Conservation (phyloP, 2,329 filamentous ascomycete species). For the Fusarium secorum region DNA sequence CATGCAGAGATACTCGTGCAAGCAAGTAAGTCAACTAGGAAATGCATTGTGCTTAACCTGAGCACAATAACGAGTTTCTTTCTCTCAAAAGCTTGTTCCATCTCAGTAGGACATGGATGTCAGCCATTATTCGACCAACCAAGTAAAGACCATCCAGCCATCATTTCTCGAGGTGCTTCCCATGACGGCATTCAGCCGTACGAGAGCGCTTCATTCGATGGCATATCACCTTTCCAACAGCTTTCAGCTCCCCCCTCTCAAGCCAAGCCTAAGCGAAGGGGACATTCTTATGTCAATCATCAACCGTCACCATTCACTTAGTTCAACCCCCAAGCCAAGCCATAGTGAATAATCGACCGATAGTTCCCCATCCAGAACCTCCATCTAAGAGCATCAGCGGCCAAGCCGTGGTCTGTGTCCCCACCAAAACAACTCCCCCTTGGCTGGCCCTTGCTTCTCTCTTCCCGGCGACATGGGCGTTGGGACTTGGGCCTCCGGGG, state of each 20-base stretch:
- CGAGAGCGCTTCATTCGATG: conserved; percentile 7
- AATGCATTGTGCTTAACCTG: not conserved
- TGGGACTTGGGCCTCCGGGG: not conserved
- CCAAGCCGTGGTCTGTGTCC: conserved; percentile 20
- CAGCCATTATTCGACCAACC: conserved; percentile 14
- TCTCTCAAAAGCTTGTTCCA: conserved; percentile 10
- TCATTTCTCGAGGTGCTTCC: conserved; percentile 24
- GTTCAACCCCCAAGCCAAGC: conserved; percentile 1
- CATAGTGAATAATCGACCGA: conserved; percentile 19
- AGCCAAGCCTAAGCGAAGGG: not conserved
- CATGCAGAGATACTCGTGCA: not conserved
- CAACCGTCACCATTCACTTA: conserved; percentile 5
- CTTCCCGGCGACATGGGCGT: conserved; percentile 4
- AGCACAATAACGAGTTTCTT: not conserved
- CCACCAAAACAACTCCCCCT: conserved; percentile 3
- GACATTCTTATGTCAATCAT: conserved; percentile 9
- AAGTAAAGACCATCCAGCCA: conserved; percentile 22
- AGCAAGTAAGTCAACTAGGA: not conserved
- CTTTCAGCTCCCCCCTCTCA: not conserved
- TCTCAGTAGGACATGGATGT: conserved; percentile 13
- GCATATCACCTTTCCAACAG: not conserved
- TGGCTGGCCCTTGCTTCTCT: conserved; percentile 6
- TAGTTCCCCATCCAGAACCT: conserved; percentile 20
- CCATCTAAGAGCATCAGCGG: conserved; percentile 1
- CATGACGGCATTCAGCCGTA: conserved; percentile 21